These are phyloP conservation scores for Tubosaeta sp. DNA, from an alignment of 768 basidiomycete species.

Conservation along the genomic window DNA sequence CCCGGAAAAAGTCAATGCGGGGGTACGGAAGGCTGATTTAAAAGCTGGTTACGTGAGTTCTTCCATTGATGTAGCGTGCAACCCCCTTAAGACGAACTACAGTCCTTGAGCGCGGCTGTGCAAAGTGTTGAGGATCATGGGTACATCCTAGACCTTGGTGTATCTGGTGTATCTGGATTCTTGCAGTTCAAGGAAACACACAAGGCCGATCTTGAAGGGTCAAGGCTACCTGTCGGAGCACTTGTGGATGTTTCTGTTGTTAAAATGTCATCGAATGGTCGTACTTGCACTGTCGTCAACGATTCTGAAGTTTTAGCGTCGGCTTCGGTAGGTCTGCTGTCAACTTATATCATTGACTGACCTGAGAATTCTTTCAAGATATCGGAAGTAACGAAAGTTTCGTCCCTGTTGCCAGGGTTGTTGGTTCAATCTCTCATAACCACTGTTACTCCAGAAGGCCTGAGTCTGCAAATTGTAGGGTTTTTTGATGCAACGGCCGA, in stretches of 20 bases:
- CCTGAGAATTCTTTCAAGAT: constrained; percentile 38
- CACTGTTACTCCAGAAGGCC: constrained; percentile 62
- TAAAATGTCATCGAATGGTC: constrained; percentile 69
- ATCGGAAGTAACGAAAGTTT: constrained; percentile 71
- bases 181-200: constrained; percentile 71
- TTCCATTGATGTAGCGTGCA: neutral
- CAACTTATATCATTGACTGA: neutral
- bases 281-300: constrained; percentile 67
- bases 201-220: constrained; percentile 30
- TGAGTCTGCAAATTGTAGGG: constrained; percentile 86
- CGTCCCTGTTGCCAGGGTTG: constrained; percentile 81
- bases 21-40: constrained; percentile 74
- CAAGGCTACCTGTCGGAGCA: constrained; percentile 56
- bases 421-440: constrained; percentile 83
- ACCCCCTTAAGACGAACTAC: constrained; percentile 5
- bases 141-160: constrained; percentile 82
- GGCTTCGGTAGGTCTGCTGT: constrained; percentile 46
- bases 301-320: constrained; percentile 46
- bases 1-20: constrained; percentile 81
- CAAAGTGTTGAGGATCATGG: constrained; percentile 93
- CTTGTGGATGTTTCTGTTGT: constrained; percentile 64
- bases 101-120: constrained; percentile 75
- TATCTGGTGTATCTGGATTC: constrained; percentile 79
- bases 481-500: constrained; percentile 92
- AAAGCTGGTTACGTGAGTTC: constrained; percentile 67